phyloP scores from a whole-genome alignment of 805 yeast genomes.

The Allodekkera sacchari region DNA sequence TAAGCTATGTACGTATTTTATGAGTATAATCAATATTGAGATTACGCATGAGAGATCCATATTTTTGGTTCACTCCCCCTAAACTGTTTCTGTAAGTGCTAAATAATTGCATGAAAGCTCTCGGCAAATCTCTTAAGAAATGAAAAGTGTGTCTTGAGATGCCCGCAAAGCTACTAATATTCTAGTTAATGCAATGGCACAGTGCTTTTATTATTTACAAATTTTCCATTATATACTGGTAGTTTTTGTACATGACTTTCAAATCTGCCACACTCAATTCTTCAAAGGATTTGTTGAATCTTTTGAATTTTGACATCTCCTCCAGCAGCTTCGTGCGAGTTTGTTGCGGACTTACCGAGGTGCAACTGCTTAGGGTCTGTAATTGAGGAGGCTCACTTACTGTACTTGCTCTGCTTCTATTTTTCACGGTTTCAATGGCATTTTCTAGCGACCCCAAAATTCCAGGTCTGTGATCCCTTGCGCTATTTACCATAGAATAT shows the following conservation, averaged over 20 bases:
- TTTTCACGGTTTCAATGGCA: constrained; percentile 25
- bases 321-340: constrained; percentile 1
- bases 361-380: constrained; percentile 16
- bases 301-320: constrained; percentile 6
- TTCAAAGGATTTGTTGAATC: constrained; percentile 20
- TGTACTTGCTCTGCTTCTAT: constrained; percentile 23
- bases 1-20: too few relatives aligned
- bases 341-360: constrained; percentile 8
- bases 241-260: constrained; percentile 19
- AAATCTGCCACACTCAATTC: constrained; percentile 22
- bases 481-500: constrained; percentile 1
- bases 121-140: too few relatives aligned
- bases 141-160: too few relatives aligned
- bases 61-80: too few relatives aligned
- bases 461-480: constrained; percentile 12
- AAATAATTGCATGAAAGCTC: too few relatives aligned
- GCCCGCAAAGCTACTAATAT: too few relatives aligned
- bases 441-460: constrained; percentile 23
- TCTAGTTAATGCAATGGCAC: neutral
- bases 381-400: constrained; percentile 4
- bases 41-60: too few relatives aligned
- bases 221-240: constrained; percentile 18
- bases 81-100: too few relatives aligned
- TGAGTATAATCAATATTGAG: too few relatives aligned
- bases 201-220: neutral